These are phyloP conservation scores for Lentinula detonsa DNA, from an alignment of 768 basidiomycete genomes.

Conservation along the genomic window DNA sequence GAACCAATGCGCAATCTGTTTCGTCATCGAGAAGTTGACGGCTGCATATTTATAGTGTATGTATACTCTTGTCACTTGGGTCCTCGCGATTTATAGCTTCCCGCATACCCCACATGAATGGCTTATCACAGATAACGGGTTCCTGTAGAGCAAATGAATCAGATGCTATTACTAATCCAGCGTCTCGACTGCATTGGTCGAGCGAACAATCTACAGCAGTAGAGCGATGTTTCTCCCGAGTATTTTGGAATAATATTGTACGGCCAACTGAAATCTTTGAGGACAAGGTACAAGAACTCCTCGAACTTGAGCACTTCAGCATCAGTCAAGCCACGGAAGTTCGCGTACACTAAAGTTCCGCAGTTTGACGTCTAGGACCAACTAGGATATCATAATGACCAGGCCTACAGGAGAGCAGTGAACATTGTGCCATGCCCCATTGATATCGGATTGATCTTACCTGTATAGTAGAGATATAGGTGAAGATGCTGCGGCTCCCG, in stretches of 20 bases:
- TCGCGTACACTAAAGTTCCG: background rate
- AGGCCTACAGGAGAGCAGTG: conserved; percentile 41
- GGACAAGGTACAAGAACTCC: background rate
- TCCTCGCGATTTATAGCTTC: too few relatives aligned
- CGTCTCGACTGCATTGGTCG: background rate
- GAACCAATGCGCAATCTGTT: background rate
- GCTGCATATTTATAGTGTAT: background rate
- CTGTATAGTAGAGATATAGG: conserved; percentile 71
- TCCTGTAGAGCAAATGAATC: background rate
- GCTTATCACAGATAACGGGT: background rate
- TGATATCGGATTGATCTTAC: conserved; percentile 27
- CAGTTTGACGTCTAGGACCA: background rate
- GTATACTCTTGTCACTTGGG: background rate
- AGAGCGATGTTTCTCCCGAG: too few relatives aligned
- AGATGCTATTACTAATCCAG: too few relatives aligned
- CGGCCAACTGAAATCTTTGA: background rate
- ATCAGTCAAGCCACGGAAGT: too few relatives aligned
- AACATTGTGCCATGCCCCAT: background rate
- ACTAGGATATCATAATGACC: conserved; percentile 79
- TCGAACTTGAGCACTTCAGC: too few relatives aligned
- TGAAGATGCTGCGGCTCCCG: conserved; percentile 31
- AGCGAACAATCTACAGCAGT: too few relatives aligned
- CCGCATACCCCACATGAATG: background rate
- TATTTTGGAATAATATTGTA: too few relatives aligned
- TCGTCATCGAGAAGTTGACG: background rate